Evolutionary conservation across 495 filamentous ascomycete genomes (phyloP), one percentile per base, ranked within the genome.

Genomic region (Amorphotheca resinae): DNA sequence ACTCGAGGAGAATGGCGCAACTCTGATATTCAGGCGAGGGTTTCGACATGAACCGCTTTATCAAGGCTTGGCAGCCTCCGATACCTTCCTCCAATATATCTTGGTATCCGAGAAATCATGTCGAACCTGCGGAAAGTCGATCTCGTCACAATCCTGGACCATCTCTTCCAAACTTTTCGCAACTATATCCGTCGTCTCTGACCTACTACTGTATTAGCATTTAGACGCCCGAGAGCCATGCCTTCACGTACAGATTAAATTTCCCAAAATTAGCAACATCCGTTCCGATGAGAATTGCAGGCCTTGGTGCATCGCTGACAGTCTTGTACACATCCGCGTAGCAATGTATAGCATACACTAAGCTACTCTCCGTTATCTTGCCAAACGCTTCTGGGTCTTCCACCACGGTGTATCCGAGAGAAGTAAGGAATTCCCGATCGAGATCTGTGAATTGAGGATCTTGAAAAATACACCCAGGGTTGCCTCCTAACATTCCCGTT

Each of bases 401-500:
- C 23, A 81, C 67, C 9, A 78, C 70, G 16, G 61, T 59, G 23
- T 81, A 67, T 16, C 64, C 65, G 0, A 78, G 59, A 9, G 52
- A 59, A 0, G 47, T 25, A 30, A 86, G 68, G 44, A 84, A 80
- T 0, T 57, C 50, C 18, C 62, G 66, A 52, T 88, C 83, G 5
- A 69, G 56, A 6, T 56, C 33, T 40, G 75, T 84, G 61, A 85
- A 86, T 49, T 72, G 52, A 5, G 83, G 83, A 37, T 88, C 83
- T 62, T 88, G 83, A 17, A 79, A 71, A 47, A 74, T 59, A 37
- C 37, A 39, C 9, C 9, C 16, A 9, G 25, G 73, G 32, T n/a
- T n/a, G n/a, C 22, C 22, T 39, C 18, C 9, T 39, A 7, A 28
- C 22, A 39, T 39, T 34, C 34, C 12, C 5, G 9, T 37, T 37